phyloP scores from a whole-genome alignment of 73 alveolate genomes.

The Breviolum minutum region DNA sequence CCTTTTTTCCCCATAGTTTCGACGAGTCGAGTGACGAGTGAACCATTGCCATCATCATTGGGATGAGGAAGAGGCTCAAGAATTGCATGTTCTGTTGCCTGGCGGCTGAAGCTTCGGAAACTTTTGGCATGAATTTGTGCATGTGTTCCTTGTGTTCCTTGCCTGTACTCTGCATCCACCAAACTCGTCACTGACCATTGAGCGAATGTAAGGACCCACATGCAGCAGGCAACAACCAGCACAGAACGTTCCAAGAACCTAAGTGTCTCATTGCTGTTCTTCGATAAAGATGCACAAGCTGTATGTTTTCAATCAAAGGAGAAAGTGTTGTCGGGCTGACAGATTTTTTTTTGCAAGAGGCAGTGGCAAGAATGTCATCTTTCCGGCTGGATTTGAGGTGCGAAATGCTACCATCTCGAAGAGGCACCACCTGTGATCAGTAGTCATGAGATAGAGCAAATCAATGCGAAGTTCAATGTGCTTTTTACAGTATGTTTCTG shows the following conservation, averaged over 20 bases:
- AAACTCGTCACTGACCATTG: neutral
- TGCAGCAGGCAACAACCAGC: neutral
- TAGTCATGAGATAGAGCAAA: too few relatives aligned
- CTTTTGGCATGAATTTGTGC: too few relatives aligned
- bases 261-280: neutral
- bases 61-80: neutral
- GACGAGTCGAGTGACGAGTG: conserved; percentile 2
- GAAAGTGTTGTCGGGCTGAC: neutral
- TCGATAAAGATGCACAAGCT: too few relatives aligned
- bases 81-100: neutral
- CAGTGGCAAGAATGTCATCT: conserved; percentile 10
- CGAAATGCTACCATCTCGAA: conserved; percentile 23
- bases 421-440: neutral
- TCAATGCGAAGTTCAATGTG: too few relatives aligned
- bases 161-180: conserved; percentile 7
- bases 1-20: neutral
- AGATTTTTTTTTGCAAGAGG: neutral
- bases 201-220: neutral
- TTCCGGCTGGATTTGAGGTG: conserved; percentile 14
- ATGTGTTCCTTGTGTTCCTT: too few relatives aligned
- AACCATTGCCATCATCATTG: neutral
- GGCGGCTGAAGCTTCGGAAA: neutral
- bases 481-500: too few relatives aligned
- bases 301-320: too few relatives aligned
- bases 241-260: conserved; percentile 34